These are phyloP conservation scores for Jackrogersella multiformis DNA, from an alignment of 495 filamentous ascomycete genomes.

Conservation along the genomic window DNA sequence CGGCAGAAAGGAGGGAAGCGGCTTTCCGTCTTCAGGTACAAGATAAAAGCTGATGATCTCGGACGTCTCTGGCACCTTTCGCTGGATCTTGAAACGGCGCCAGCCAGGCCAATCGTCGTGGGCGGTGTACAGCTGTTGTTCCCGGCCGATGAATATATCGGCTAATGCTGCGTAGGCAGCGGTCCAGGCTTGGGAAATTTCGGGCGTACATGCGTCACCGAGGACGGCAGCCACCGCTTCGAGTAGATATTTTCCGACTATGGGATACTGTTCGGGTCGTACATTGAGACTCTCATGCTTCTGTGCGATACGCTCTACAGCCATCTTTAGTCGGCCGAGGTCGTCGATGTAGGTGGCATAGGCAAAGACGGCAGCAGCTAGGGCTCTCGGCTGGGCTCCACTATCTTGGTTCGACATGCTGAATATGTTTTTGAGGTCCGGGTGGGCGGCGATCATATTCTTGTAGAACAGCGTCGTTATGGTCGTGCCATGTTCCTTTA, in stretches of 20 bases:
- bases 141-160: conserved; percentile 72
- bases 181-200: conserved; percentile 74
- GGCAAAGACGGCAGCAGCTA: conserved; percentile 72
- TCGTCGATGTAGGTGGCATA: conserved; percentile 79
- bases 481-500: conserved; percentile 69
- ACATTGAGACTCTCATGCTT: conserved; percentile 80
- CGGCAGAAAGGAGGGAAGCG: conserved; percentile 68
- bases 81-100: conserved; percentile 71
- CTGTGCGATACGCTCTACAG: conserved; percentile 77
- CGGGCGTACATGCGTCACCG: conserved; percentile 70
- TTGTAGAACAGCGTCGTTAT: conserved; percentile 76
- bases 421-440: conserved; percentile 72
- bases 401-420: conserved; percentile 71
- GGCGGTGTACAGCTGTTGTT: conserved; percentile 67
- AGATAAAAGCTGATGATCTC: conserved; percentile 79
- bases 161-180: conserved; percentile 77
- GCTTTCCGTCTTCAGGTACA: conserved; percentile 67
- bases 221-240: conserved; percentile 73
- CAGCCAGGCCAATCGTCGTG: conserved; percentile 68
- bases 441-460: conserved; percentile 69
- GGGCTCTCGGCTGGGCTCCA: conserved; percentile 70
- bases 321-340: conserved; percentile 65
- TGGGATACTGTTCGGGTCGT: conserved; percentile 70
- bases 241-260: conserved; percentile 74
- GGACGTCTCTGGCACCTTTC: conserved; percentile 68